Percentiles rank a stretch among this genome's conserved stretches.
Evolutionary conservation across 805 yeast genomes (phyloP).

Genomic region (Cyberlindnera lachancei): DNA sequence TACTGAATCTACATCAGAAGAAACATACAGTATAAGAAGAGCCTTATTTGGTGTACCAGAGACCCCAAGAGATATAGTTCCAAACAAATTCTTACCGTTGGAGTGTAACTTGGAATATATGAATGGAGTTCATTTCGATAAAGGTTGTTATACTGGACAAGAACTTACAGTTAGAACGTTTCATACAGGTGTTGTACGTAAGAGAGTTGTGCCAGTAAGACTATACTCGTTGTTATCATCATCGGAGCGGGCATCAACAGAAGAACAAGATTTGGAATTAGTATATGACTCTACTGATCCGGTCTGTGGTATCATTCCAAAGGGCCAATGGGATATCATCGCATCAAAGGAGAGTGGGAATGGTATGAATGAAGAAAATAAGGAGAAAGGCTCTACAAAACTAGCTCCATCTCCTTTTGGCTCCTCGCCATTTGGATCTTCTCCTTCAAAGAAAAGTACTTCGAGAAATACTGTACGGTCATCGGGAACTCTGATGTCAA

Average conservation of each 20-base stretch:
- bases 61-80: slow-evolving; percentile 37
- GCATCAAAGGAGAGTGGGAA: slow-evolving; percentile 12
- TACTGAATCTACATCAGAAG: slow-evolving; percentile 7
- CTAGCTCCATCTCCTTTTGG: slow-evolving; percentile 4
- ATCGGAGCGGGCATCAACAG: too few relatives aligned
- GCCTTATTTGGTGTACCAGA: slow-evolving; percentile 47
- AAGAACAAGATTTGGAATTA: slow-evolving; percentile 11
- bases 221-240: slow-evolving; percentile 12
- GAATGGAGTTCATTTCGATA: slow-evolving; percentile 74
- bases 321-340: slow-evolving; percentile 15
- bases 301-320: slow-evolving; percentile 7
- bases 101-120: slow-evolving; percentile 77
- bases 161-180: slow-evolving; percentile 87
- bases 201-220: slow-evolving; percentile 69
- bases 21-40: slow-evolving; percentile 36
- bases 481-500: slow-evolving; percentile 54
- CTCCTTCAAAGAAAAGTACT: not conserved
- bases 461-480: slow-evolving; percentile 14
- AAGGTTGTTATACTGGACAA: slow-evolving; percentile 97
- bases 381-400: not conserved
- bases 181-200: slow-evolving; percentile 76
- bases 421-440: slow-evolving; percentile 35
- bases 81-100: slow-evolving; percentile 61
- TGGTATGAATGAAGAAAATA: slow-evolving; percentile 15
- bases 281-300: slow-evolving; percentile 10